Conservation (phyloP, 2,329 filamentous ascomycete genomes). For the Diaporthe vaccinii region DNA sequence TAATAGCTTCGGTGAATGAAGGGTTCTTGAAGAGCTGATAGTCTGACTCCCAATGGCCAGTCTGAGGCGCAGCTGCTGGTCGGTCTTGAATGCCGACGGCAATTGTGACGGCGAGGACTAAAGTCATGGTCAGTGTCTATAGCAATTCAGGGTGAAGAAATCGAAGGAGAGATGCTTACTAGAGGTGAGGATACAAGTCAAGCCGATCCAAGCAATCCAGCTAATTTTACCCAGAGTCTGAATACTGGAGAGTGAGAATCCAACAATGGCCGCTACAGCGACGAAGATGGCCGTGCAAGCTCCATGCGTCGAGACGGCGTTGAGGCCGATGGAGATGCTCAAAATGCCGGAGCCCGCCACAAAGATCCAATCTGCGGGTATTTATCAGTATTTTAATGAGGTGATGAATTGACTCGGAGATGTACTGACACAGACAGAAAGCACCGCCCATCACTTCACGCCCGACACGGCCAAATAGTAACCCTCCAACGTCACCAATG, state of each 20-base stretch:
- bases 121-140: constrained; percentile 29
- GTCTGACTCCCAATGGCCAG: constrained; percentile 58
- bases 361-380: constrained; percentile 39
- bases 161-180: neutral
- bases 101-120: constrained; percentile 55
- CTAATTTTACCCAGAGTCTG: constrained; percentile 42
- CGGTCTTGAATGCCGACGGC: constrained; percentile 60
- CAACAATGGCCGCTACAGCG: constrained; percentile 45
- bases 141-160: no score
- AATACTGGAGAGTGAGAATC: constrained; percentile 44
- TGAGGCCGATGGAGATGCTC: constrained; percentile 44
- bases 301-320: constrained; percentile 47
- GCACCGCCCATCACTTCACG: neutral
- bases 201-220: constrained; percentile 55
- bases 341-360: constrained; percentile 45
- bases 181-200: constrained; percentile 61
- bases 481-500: constrained; percentile 1
- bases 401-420: neutral
- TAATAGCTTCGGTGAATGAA: constrained; percentile 67
- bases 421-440: neutral
- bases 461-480: constrained; percentile 4
- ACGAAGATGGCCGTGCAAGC: constrained; percentile 47
- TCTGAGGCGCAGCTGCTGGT: constrained; percentile 68
- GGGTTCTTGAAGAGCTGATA: constrained; percentile 53
- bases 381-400: neutral